Base-by-base conservation (phyloP, 352 stramenopile genomes). In the Phytopythium sindhum region DNA sequence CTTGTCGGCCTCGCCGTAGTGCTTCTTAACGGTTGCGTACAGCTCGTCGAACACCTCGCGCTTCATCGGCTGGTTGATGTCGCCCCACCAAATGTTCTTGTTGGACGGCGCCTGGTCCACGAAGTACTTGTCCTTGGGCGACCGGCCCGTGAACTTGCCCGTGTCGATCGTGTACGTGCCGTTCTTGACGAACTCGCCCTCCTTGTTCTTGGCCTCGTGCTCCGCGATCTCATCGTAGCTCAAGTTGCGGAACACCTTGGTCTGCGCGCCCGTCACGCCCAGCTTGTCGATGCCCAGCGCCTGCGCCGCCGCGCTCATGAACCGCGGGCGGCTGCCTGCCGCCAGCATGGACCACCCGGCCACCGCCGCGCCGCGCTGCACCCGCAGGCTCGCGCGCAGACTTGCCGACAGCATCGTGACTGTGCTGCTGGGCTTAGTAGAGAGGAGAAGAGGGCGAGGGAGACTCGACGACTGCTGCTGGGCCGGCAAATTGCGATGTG, bases 41-140 rank as follows among this genome's bases (percentile, higher is more conserved):
- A 99, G 72, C 68, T 98, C 93, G 53, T 99, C 90, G 70, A 98
- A 99, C 24, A 98, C 91, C 64, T 98, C 85, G 8, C 89, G 66
- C 45, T 70, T 92, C 45, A 97, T 97, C 37, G 92, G 84, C 64
- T 98, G 90, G 83, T 99, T 99, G 64, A 99, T 93, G 53, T 97
- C 84, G 23, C 96, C 96, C 96, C 97, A 99, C 84, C 97, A 98
- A 67, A 99, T 95, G 75, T 98, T 96, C 64, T 97, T 87, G 54
- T 86, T 97, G 53, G 83, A 95, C 29, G 88, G 88, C 44, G 72
- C 72, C 73, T 98, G 94, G 68, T 98, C 86, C 26, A 99, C 97
- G 61, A 99, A 93, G 81, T 93, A 99, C 81, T 99, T 99, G 85
- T 99, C 97, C 83, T 98, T 98, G 60, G 97, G 97, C 70, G 94